Evolutionary conservation across 495 filamentous ascomycete species (phyloP).

Genomic region (Penicillium bovifimosum): DNA sequence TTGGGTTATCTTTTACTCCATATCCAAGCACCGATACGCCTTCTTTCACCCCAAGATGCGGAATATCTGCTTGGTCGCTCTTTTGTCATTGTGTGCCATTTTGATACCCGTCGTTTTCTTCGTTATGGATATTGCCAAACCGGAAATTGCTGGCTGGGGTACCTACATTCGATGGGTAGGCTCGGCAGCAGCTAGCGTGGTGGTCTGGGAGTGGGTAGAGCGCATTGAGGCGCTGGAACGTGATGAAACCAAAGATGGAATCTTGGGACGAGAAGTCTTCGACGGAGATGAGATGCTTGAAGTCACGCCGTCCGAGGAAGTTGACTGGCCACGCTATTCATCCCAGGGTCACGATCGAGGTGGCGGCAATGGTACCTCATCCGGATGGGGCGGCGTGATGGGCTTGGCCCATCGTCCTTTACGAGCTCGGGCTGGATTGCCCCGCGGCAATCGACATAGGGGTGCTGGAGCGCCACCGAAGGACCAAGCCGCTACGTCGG

Average conservation of each 20-base stretch:
- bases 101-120: conserved; percentile 94
- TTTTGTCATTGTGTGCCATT: conserved; percentile 71
- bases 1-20: conserved; percentile 91
- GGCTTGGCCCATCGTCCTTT: conserved; percentile 36
- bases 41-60: conserved; percentile 92
- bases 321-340: conserved; percentile 46
- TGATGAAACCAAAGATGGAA: conserved; percentile 93
- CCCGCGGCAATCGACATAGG: conserved; percentile 23
- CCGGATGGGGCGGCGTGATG: conserved; percentile 42
- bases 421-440: conserved; percentile 30
- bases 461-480: conserved; percentile 12
- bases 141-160: conserved; percentile 87
- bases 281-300: conserved; percentile 97
- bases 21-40: conserved; percentile 87
- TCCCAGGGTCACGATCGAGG: conserved; percentile 34
- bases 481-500: conserved; percentile 11
- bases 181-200: conserved; percentile 89
- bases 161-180: conserved; percentile 98
- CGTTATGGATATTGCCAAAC: conserved; percentile 83
- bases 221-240: conserved; percentile 94
- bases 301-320: conserved; percentile 56
- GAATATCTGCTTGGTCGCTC: conserved; percentile 81
- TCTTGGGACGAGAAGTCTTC: conserved; percentile 89
- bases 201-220: conserved; percentile 99
- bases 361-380: conserved; percentile 34